phyloP scores from a whole-genome alignment of 2,329 filamentous ascomycete species.

The Leptographium procerum region DNA sequence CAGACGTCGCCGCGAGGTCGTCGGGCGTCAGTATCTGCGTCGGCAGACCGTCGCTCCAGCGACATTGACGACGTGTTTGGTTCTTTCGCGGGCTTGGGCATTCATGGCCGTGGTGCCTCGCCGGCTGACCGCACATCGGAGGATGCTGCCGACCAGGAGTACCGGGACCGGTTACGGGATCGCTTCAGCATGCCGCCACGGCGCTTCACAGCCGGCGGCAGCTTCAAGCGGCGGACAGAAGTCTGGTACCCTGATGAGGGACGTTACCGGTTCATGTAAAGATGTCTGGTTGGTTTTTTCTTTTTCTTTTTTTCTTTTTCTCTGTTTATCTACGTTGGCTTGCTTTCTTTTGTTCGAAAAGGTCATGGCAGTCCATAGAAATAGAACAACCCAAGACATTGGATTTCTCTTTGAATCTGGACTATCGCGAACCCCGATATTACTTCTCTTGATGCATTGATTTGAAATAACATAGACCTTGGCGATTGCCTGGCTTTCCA shows the following conservation, averaged over 20 bases:
- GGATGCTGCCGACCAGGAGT: slow-evolving; percentile 6
- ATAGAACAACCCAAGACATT: too few species aligned
- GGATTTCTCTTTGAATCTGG: neutral
- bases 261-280: slow-evolving; percentile 11
- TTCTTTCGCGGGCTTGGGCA: slow-evolving; percentile 7
- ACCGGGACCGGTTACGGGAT: slow-evolving; percentile 13
- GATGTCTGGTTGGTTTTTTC: neutral
- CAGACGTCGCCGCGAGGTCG: neutral
- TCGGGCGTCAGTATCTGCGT: neutral
- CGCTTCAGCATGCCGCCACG: slow-evolving; percentile 15
- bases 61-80: slow-evolving; percentile 2
- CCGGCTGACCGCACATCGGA: neutral
- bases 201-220: slow-evolving; percentile 10
- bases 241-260: slow-evolving; percentile 14
- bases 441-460: too few species aligned
- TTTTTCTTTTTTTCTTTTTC: neutral
- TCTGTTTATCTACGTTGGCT: too few species aligned
- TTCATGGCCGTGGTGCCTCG: neutral
- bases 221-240: slow-evolving; percentile 14
- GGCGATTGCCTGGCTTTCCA: neutral
- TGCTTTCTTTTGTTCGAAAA: too few species aligned
- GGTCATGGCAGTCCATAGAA: neutral
- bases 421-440: neutral
- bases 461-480: too few species aligned
- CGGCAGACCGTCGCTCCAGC: neutral